Conservation (phyloP, 345 rosid species). For the Melaleuca quinquenervia region DNA sequence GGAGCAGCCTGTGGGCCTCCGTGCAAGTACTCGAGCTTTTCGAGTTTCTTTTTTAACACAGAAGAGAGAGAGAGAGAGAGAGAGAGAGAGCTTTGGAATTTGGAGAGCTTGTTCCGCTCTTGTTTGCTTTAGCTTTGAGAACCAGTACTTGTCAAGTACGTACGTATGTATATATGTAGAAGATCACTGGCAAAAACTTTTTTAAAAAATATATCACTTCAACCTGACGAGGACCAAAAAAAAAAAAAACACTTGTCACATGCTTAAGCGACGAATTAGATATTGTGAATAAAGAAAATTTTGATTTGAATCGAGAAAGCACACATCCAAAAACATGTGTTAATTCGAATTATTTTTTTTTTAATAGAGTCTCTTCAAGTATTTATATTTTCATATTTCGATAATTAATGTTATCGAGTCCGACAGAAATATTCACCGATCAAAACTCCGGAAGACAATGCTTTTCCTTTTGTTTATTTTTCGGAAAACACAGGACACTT, state of each 20-base stretch:
- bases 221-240: too few relatives aligned
- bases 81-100: neutral
- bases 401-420: neutral
- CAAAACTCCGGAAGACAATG: neutral
- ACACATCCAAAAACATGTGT: neutral
- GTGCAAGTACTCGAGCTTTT: neutral
- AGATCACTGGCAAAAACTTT: neutral
- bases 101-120: neutral
- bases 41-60: neutral
- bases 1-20: neutral
- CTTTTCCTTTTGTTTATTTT: neutral
- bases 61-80: neutral
- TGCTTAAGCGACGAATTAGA: neutral
- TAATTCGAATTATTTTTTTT: neutral
- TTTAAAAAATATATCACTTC: neutral
- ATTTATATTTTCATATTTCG: neutral
- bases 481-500: neutral
- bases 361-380: neutral
- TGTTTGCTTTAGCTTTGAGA: neutral
- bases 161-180: accelerated
- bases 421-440: neutral
- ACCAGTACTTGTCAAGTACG: neutral
- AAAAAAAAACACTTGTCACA: too few relatives aligned
- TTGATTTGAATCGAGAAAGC: neutral
- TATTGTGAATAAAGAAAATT: neutral